Percentiles rank a stretch among this genome's conserved stretches.
Conservation (phyloP, 352 stramenopile species). For the Globisporangium viniferum region DNA sequence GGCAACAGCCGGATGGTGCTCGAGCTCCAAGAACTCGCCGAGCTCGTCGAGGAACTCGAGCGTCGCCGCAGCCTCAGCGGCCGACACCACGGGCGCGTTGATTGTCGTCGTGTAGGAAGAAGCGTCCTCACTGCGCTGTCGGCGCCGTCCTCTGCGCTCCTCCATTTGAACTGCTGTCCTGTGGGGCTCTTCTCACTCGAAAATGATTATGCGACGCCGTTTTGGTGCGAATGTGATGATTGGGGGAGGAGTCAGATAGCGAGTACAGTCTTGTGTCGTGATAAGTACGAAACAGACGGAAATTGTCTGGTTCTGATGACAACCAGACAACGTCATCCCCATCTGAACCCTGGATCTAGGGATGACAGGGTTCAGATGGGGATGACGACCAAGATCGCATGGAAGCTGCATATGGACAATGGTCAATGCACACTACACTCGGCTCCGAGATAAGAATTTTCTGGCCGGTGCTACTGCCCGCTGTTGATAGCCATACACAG, state of each 20-base stretch:
- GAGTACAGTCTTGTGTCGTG: neutral
- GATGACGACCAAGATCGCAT: neutral
- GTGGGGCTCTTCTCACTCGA: neutral
- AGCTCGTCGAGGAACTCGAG: conserved; percentile 3
- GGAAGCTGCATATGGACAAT: neutral
- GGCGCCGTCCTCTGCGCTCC: neutral
- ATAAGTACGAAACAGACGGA: neutral
- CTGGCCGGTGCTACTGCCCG: neutral
- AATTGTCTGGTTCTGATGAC: neutral
- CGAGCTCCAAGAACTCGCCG: conserved; percentile 2
- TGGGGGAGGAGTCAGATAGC: neutral
- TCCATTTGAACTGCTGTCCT: neutral
- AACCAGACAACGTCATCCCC: neutral
- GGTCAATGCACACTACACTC: neutral
- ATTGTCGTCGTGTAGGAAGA: neutral
- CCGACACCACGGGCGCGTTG: neutral
- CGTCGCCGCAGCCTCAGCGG: neutral
- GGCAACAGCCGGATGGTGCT: neutral
- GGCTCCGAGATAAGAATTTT: neutral
- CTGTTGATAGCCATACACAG: neutral
- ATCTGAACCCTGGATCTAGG: neutral
- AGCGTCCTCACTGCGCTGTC: neutral
- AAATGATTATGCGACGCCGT: neutral
- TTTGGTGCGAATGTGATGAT: neutral
- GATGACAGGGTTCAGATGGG: neutral